Percentiles rank a stretch among this genome's conserved stretches.
Evolutionary conservation across 306 rosid genomes (phyloP).

Genomic region (Styphnolobium japonicum): DNA sequence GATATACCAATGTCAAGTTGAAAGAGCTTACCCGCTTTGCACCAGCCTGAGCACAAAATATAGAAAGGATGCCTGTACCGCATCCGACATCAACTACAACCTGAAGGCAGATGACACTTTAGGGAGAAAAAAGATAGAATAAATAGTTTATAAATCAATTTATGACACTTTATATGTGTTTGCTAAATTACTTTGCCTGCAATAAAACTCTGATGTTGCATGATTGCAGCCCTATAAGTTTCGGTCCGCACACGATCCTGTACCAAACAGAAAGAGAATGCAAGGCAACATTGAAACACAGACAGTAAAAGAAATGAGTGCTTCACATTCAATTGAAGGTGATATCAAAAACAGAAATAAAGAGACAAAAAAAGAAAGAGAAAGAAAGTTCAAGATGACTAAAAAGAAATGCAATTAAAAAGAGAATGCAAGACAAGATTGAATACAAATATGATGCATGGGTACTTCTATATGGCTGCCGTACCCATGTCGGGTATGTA

Average conservation of each 20-base stretch:
- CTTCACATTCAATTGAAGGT: too few species aligned
- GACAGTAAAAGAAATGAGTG: too few species aligned
- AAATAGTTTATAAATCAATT: not conserved
- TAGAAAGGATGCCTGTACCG: slow-evolving; percentile 76
- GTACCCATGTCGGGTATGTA: too few species aligned
- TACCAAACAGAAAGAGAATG: not conserved
- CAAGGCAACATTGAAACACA: too few species aligned
- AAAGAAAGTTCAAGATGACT: not conserved
- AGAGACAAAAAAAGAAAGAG: not conserved
- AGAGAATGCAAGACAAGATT: too few species aligned
- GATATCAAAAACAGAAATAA: not conserved
- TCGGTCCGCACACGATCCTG: slow-evolving; percentile 75
- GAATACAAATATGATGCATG: too few species aligned
- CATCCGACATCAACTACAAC: slow-evolving; percentile 86
- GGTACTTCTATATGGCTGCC: too few species aligned
- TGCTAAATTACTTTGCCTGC: slow-evolving; percentile 55
- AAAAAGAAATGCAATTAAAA: not conserved
- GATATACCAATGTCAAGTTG: not conserved
- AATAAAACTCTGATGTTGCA: slow-evolving; percentile 53
- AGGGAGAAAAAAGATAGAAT: not conserved
- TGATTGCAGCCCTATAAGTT: slow-evolving; percentile 60
- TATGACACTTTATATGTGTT: not conserved
- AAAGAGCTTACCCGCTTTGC: slow-evolving; percentile 61
- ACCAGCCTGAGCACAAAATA: slow-evolving; percentile 79
- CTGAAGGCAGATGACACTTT: slow-evolving; percentile 33